phyloP scores from a whole-genome alignment of 2,329 filamentous ascomycete species.

The Trichoderma sp. region DNA sequence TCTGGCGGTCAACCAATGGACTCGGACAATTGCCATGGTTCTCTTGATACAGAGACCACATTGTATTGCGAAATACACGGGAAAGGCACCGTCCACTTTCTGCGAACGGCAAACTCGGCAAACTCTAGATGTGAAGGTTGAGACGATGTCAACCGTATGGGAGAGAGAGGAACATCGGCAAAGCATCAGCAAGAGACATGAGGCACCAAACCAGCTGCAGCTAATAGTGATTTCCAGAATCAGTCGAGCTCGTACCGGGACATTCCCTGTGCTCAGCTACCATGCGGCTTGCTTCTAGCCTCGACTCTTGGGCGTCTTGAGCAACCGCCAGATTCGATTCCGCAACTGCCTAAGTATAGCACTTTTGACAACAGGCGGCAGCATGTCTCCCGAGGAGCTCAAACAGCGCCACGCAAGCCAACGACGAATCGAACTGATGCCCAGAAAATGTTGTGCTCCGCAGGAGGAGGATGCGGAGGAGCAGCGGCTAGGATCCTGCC shows the following conservation, averaged over 20 bases:
- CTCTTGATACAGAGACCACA: neutral
- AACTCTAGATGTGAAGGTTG: too few species aligned
- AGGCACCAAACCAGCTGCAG: too few species aligned
- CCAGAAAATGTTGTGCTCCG: neutral
- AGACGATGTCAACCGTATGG: too few species aligned
- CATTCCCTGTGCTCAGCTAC: neutral
- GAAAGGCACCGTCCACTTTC: too few species aligned
- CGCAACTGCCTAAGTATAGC: neutral
- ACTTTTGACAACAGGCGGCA: constrained; percentile 1
- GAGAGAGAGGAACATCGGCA: too few species aligned
- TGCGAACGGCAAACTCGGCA: too few species aligned
- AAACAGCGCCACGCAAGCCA: neutral
- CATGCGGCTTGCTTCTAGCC: neutral
- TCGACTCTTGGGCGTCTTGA: neutral
- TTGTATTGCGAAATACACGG: too few species aligned
- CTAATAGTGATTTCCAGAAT: too few species aligned
- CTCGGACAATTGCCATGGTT: neutral
- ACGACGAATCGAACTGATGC: neutral
- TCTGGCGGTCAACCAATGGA: neutral
- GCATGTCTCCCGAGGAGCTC: neutral
- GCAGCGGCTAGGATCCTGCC: neutral
- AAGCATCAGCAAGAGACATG: too few species aligned
- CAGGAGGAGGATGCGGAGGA: neutral
- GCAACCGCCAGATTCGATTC: neutral
- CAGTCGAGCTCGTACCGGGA: neutral